phyloP scores from a whole-genome alignment of 1,284 basidiomycete species.

The Apiotrichum porosum region DNA sequence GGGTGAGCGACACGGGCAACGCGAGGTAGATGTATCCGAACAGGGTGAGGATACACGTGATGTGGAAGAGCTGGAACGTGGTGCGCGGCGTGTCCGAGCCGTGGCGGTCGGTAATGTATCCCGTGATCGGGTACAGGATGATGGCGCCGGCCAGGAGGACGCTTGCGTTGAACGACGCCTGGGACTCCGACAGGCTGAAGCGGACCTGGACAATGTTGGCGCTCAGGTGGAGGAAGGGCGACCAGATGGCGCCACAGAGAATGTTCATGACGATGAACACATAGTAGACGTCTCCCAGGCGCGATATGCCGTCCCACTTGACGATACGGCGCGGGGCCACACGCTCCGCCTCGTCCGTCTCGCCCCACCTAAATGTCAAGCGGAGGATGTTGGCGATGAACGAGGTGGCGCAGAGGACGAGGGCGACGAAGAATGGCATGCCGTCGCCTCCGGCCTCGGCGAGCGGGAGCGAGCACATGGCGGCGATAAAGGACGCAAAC shows the following conservation, averaged over 20 bases:
- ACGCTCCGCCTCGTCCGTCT: slow-evolving; percentile 55
- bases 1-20: slow-evolving; percentile 57
- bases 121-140: slow-evolving; percentile 64
- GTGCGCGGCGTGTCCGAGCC: slow-evolving; percentile 19
- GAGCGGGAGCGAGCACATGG: slow-evolving; percentile 56
- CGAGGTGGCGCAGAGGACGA: slow-evolving; percentile 59
- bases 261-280: slow-evolving; percentile 60
- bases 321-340: slow-evolving; percentile 16
- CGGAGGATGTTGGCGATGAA: slow-evolving; percentile 65
- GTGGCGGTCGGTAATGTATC: slow-evolving; percentile 53
- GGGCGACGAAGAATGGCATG: slow-evolving; percentile 69
- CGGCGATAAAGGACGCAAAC: slow-evolving; percentile 66
- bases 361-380: slow-evolving; percentile 60
- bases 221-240: slow-evolving; percentile 69
- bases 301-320: slow-evolving; percentile 22
- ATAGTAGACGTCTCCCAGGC: slow-evolving; percentile 74
- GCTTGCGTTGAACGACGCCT: slow-evolving; percentile 62
- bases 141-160: slow-evolving; percentile 69
- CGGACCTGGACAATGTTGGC: slow-evolving; percentile 65
- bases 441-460: slow-evolving; percentile 55
- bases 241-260: slow-evolving; percentile 71
- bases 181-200: slow-evolving; percentile 58
- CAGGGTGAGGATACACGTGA: slow-evolving; percentile 62
- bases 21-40: slow-evolving; percentile 63
- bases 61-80: slow-evolving; percentile 58